These are phyloP conservation scores for Labyrinthula sp. DNA, from an alignment of 352 stramenopile species.

Conservation along the genomic window DNA sequence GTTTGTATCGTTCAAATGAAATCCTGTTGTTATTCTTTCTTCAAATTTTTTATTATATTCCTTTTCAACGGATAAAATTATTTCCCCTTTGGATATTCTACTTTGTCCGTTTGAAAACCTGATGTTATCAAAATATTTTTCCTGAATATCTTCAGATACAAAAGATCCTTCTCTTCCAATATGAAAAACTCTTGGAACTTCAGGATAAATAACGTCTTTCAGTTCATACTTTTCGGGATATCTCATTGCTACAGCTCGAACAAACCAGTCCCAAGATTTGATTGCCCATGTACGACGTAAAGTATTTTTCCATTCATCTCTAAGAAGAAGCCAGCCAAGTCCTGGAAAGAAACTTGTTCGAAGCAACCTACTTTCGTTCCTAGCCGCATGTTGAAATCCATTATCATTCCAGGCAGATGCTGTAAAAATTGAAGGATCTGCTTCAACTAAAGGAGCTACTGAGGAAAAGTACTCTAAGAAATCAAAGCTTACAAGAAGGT, in stretches of 20 bases:
- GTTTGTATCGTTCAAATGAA: neutral
- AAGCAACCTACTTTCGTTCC: slow-evolving; percentile 28
- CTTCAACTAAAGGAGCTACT: slow-evolving; percentile 10
- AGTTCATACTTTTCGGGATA: slow-evolving; percentile 25
- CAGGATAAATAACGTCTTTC: slow-evolving; percentile 38
- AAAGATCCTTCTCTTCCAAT: slow-evolving; percentile 41
- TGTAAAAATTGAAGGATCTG: slow-evolving; percentile 34
- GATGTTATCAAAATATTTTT: slow-evolving; percentile 39
- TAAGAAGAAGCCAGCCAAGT: slow-evolving; percentile 40
- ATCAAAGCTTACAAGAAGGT: slow-evolving; percentile 31
- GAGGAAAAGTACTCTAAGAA: slow-evolving; percentile 32
- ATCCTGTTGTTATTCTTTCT: neutral
- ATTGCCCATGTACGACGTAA: slow-evolving; percentile 33
- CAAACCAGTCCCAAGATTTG: slow-evolving; percentile 40
- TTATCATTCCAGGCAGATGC: slow-evolving; percentile 44
- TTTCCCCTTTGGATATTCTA: slow-evolving; percentile 30
- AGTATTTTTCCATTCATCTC: slow-evolving; percentile 36
- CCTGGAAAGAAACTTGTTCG: slow-evolving; percentile 42
- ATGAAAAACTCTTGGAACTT: slow-evolving; percentile 39
- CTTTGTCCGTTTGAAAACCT: slow-evolving; percentile 30
- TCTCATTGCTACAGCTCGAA: no score
- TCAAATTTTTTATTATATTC: neutral
- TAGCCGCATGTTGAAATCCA: slow-evolving; percentile 31
- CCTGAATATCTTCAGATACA: slow-evolving; percentile 38
- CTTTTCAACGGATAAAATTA: neutral